phyloP scores from a whole-genome alignment of 306 rosid species.

The Glycine soja region DNA sequence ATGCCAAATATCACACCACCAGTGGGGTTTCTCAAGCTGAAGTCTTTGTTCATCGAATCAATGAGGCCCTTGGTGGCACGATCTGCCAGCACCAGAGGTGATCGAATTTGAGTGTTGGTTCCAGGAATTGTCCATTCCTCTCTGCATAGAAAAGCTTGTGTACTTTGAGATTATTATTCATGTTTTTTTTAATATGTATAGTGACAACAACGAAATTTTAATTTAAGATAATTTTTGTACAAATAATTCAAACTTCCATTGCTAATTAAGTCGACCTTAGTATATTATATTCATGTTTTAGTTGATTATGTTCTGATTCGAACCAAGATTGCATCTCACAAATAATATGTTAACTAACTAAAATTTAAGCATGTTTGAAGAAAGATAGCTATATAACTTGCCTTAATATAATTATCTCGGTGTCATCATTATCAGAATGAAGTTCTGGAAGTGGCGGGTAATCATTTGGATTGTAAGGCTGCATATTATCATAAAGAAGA shows the following conservation, averaged over 20 bases:
- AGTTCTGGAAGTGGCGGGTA: not conserved
- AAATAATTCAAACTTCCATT: not conserved
- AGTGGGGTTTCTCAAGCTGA: constrained; percentile 16
- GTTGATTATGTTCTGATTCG: not conserved
- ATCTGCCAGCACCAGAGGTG: constrained; percentile 19
- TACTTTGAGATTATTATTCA: not conserved
- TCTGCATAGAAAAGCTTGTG: constrained; percentile 2
- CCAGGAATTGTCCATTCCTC: not conserved
- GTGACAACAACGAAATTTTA: no score
- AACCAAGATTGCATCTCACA: not conserved
- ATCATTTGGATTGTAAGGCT: constrained; percentile 41
- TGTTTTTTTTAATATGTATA: not conserved
- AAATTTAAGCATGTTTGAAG: not conserved
- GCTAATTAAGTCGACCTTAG: no score
- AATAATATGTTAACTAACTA: not conserved
- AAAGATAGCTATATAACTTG: constrained; percentile 2
- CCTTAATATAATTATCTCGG: constrained; percentile 3
- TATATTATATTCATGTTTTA: not conserved
- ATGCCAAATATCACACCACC: constrained; percentile 19
- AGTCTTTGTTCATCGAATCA: not conserved
- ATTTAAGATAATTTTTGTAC: no score
- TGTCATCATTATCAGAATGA: not conserved
- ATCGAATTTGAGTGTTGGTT: not conserved
- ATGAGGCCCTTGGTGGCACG: not conserved
- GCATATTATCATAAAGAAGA: not conserved